A percentile compares a stretch with the other conserved stretches of the same genome.
These are phyloP conservation scores for Elsinoe batatas DNA, from an alignment of 2,329 filamentous ascomycete species.

Conservation along the genomic window DNA sequence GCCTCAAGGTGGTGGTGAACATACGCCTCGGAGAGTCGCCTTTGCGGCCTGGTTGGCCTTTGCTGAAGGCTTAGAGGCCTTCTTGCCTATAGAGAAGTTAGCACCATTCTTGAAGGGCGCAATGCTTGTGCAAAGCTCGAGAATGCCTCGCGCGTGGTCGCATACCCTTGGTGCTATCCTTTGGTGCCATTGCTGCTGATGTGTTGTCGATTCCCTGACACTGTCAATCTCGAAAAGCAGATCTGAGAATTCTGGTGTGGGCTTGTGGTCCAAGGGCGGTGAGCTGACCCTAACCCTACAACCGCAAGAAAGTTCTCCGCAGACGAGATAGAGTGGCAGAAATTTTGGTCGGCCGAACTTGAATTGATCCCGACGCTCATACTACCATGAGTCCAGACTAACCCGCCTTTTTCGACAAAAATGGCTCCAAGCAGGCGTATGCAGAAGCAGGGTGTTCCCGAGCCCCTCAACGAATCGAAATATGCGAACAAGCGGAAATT, in stretches of 20 bases:
- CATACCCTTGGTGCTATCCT: constrained; percentile 12
- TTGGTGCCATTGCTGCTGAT: constrained; percentile 12
- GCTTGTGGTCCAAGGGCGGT: background rate
- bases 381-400: no score
- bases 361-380: no score
- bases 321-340: background rate
- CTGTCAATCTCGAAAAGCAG: background rate
- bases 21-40: constrained; percentile 90
- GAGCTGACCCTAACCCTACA: background rate
- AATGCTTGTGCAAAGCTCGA: no score
- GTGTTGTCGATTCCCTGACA: background rate
- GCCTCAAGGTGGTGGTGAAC: constrained; percentile 41
- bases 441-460: constrained; percentile 87
- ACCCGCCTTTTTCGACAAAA: background rate
- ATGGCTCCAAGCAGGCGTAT: constrained; percentile 91
- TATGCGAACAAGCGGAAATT: constrained; percentile 79
- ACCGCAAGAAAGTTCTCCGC: background rate
- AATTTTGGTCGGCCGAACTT: background rate
- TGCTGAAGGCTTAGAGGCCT: constrained; percentile 48
- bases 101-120: background rate
- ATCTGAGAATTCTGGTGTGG: no score
- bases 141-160: no score
- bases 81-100: background rate
- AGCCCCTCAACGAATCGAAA: constrained; percentile 64
- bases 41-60: constrained; percentile 92